Evolutionary conservation across 2,329 filamentous ascomycete genomes (phyloP), one percentile per base, ranked within the genome.

Genomic region (Zalaria sp.): DNA sequence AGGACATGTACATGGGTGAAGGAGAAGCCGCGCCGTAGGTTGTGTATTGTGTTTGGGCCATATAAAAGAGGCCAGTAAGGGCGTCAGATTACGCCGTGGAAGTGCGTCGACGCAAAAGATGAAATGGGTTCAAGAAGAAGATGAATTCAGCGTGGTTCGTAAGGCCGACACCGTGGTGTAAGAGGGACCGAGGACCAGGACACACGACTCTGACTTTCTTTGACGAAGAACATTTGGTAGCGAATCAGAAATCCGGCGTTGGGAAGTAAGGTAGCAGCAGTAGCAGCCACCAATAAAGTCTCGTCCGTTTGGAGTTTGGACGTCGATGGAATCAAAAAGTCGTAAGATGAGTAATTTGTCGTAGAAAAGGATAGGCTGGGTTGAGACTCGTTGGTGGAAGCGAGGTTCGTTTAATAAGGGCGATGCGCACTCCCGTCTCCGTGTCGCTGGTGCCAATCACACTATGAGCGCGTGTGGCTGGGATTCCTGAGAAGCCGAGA

Each of bases 181-280:
- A 31, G 38, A 40, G 38, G 38, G 26, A 40, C 31, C 28, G 38
- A 40, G 29, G 38, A 28, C 7, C 7, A 32, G n/a, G 29, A 32
- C 29, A n/a, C 29, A 32, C 29, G 29, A 32, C 29, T n/a, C n/a
- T 32, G 29, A n/a, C 7, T n/a, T 7, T 7, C n/a, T 7, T 32
- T 32, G 7, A n/a, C 29, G n/a, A n/a, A 32, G 7, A n/a, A 32
- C 29, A 32, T 32, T 32, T 32, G 29, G 29, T 32, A 32, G 18
- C 18, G 18, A 18, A 18, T 18, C 18, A 18, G 18, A 18, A 75
- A 74, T 41, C 64, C 73, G 38, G 65, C 67, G 0, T 79, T 18
- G 18, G 18, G 18, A 18, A 18, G 18, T 18, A 18, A 18, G 18
- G 18, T 18, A 18, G 18, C 18, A 18, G 18, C 18, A 18, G 18